Conservation (phyloP, 768 basidiomycete species). For the Piloderma croceum region DNA sequence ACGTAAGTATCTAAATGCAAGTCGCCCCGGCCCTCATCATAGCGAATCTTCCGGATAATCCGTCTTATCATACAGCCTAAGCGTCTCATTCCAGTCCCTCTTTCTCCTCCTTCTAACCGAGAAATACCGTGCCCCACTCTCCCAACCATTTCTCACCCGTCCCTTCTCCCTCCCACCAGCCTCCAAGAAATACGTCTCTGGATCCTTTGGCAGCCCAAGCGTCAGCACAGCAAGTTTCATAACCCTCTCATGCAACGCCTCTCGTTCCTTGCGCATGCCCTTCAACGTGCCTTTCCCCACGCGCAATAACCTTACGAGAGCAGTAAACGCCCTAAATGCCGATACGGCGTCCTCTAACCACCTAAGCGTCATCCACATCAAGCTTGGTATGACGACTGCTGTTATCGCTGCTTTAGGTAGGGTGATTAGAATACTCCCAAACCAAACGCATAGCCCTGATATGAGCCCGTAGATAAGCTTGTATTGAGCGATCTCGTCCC, state of each 20-base stretch:
- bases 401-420: conserved; percentile 58
- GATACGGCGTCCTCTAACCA: conserved; percentile 85
- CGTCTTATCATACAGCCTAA: conserved; percentile 74
- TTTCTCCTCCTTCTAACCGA: conserved; percentile 74
- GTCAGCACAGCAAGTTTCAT: conserved; percentile 54
- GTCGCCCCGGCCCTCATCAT: no score
- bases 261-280: conserved; percentile 47
- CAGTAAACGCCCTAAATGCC: conserved; percentile 66
- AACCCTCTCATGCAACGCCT: conserved; percentile 57
- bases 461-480: conserved; percentile 80
- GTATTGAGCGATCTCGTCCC: conserved; percentile 87
- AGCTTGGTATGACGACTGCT: conserved; percentile 52
- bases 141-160: conserved; percentile 56
- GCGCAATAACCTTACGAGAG: conserved; percentile 55
- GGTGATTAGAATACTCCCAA: conserved; percentile 46
- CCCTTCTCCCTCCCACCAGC: conserved; percentile 67
- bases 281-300: conserved; percentile 56
- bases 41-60: conserved; percentile 79
- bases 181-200: conserved; percentile 58
- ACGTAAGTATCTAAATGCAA: no score
- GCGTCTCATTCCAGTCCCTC: conserved; percentile 85
- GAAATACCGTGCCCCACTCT: conserved; percentile 69
- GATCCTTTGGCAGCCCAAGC: conserved; percentile 61
- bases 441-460: conserved; percentile 68
- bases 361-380: conserved; percentile 88